Conservation (phyloP, 140 eudicot genomes). For the Eryngium alpinum region DNA sequence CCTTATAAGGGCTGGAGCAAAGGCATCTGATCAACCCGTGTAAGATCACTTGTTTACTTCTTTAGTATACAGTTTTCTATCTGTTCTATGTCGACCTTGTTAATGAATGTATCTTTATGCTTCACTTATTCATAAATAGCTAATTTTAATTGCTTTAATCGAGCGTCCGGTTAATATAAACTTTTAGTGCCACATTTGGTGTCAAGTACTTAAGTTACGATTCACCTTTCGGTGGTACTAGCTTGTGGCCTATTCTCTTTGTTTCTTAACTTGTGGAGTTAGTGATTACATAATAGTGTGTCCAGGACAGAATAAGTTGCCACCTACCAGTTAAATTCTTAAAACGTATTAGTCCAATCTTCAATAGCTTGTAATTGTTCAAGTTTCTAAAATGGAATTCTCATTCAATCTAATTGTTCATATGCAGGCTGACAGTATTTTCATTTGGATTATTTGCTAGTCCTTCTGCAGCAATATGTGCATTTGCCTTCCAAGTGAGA, state of each 20-base stretch:
- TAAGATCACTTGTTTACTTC: conserved; percentile 28
- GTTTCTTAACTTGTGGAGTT: neutral
- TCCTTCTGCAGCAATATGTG: conserved; percentile 54
- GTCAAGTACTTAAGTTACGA: neutral
- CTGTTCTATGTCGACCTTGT: neutral
- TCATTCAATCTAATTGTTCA: neutral
- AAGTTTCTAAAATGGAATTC: neutral
- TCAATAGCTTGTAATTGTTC: neutral
- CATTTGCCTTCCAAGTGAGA: conserved; percentile 55
- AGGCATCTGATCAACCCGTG: conserved; percentile 80
- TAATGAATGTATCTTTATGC: neutral
- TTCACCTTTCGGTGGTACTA: neutral
- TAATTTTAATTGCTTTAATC: neutral
- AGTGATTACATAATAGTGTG: neutral
- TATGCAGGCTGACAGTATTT: conserved; percentile 57
- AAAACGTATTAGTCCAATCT: neutral
- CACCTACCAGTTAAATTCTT: neutral
- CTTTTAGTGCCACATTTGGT: neutral
- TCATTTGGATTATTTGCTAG: conserved; percentile 50
- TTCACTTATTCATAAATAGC: neutral
- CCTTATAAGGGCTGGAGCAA: conserved; percentile 60
- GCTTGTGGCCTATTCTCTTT: neutral
- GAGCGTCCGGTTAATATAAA: neutral
- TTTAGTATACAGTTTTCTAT: neutral
- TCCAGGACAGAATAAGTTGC: neutral